Evolutionary conservation across 2,329 filamentous ascomycete species (phyloP).

Genomic region (Hypoxylon sp.): DNA sequence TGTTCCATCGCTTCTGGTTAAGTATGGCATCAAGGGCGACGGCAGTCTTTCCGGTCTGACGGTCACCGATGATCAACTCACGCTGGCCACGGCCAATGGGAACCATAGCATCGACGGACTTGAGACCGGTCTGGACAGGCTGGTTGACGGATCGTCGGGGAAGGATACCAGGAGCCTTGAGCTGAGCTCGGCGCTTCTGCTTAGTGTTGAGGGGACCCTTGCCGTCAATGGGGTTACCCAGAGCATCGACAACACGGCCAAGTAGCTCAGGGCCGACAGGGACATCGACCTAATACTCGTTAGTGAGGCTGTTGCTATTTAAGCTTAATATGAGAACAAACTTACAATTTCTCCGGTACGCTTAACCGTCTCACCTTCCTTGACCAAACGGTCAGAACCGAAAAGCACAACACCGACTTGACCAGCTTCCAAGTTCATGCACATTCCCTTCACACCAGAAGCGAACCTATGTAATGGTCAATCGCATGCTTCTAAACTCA

Average conservation of each 20-base stretch:
- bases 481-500: constrained; percentile 43
- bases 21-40: constrained; percentile 98
- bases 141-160: constrained; percentile 97
- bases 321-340: constrained; percentile 47
- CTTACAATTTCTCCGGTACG: constrained; percentile 99
- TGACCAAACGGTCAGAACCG: constrained; percentile 99
- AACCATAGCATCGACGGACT: constrained; percentile 99
- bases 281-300: constrained; percentile 84
- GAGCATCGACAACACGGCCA: constrained; percentile 97
- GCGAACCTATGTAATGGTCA: constrained; percentile 79
- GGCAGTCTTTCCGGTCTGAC: constrained; percentile 99
- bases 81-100: constrained; percentile 99
- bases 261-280: constrained; percentile 94
- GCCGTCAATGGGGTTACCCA: constrained; percentile 99
- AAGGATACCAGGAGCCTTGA: constrained; percentile 99
- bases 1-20: constrained; percentile 99
- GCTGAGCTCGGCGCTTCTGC: constrained; percentile 94
- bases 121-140: constrained; percentile 99
- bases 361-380: constrained; percentile 99
- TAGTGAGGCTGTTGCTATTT: constrained; percentile 18
- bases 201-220: constrained; percentile 97
- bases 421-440: constrained; percentile 99
- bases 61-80: constrained; percentile 99
- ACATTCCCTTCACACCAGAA: constrained; percentile 99
- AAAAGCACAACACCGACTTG: constrained; percentile 99